phyloP scores from a whole-genome alignment of 148 eudicot genomes.

The Chenopodium formosanum region DNA sequence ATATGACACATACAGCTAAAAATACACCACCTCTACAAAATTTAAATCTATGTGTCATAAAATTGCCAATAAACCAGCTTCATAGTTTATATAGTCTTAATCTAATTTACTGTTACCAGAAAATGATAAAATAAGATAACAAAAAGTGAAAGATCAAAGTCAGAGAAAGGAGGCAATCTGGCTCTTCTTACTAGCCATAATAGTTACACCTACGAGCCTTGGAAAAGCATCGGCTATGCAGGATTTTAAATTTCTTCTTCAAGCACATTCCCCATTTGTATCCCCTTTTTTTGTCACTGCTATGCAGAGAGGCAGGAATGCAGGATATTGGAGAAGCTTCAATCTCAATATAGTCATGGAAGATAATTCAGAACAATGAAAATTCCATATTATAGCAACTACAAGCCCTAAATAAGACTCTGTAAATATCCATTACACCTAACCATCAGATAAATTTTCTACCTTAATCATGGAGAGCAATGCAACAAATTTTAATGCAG shows the following conservation, averaged over 20 bases:
- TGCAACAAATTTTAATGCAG: too few species aligned
- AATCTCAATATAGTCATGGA: background rate
- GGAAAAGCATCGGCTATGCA: background rate
- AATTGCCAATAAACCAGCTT: background rate
- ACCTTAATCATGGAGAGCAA: too few species aligned
- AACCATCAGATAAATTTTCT: background rate
- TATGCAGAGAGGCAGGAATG: background rate
- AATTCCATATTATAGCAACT: background rate
- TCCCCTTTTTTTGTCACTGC: background rate
- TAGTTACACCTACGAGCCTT: background rate
- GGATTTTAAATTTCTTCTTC: background rate
- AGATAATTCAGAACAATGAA: background rate
- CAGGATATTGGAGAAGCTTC: background rate
- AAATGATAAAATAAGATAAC: too few species aligned
- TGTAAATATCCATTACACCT: background rate
- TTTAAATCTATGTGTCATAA: background rate
- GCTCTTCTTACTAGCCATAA: background rate
- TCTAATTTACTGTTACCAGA: background rate
- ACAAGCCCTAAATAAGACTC: background rate
- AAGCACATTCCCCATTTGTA: background rate
- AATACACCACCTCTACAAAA: background rate
- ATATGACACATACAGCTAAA: background rate
- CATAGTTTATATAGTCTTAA: background rate
- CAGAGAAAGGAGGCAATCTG: background rate
- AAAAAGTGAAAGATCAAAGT: background rate